Conservation (phyloP, 495 filamentous ascomycete genomes). For the Gamarada debralockiae region DNA sequence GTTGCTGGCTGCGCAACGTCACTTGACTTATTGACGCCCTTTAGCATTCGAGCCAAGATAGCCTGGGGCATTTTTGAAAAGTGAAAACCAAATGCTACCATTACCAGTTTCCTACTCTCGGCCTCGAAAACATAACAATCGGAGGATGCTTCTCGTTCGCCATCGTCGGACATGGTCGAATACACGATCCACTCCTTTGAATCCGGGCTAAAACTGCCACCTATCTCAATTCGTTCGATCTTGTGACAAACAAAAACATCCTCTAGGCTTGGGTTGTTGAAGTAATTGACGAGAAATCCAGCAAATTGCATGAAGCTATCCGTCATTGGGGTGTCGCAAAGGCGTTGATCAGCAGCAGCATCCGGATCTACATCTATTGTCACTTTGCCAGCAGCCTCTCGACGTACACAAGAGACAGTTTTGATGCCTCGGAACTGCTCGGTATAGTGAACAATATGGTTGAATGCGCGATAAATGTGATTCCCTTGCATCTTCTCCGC, state of each 20-base stretch:
- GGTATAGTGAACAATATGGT: conserved; percentile 46
- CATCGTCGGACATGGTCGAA: neutral
- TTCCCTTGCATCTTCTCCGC: conserved; percentile 46
- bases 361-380: too few relatives aligned
- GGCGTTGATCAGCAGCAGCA: too few relatives aligned
- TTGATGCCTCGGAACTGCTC: conserved; percentile 39
- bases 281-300: conserved; percentile 50
- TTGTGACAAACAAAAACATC: conserved; percentile 48
- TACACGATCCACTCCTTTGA: neutral
- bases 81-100: neutral
- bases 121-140: neutral
- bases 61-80: too few relatives aligned
- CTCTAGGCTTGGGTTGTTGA: conserved; percentile 35
- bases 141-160: neutral
- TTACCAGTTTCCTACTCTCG: neutral
- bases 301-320: conserved; percentile 45
- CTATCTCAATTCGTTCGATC: conserved; percentile 33
- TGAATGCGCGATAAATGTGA: conserved; percentile 44
- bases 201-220: neutral
- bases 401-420: conserved; percentile 43
- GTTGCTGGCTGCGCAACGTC: too few relatives aligned
- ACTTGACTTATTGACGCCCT: too few relatives aligned
- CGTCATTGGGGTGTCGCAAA: conserved; percentile 30
- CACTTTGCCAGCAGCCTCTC: too few relatives aligned
- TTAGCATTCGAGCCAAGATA: too few relatives aligned